Conservation (phyloP, 2,329 filamentous ascomycete genomes). For the Clarireedia monteithiana region DNA sequence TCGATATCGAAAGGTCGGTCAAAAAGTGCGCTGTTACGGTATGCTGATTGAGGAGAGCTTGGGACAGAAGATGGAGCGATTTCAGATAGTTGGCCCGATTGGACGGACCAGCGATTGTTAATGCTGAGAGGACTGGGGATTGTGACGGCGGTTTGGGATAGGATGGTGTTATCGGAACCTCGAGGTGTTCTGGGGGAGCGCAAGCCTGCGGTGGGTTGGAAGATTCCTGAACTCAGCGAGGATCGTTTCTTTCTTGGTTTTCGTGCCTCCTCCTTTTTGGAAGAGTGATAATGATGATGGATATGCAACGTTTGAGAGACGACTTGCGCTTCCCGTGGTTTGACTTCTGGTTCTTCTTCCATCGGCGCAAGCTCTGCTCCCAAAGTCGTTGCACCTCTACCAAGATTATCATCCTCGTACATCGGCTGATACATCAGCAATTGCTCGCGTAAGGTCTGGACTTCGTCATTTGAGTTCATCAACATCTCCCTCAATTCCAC, state of each 20-base stretch:
- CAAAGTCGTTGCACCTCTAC: conserved; percentile 43
- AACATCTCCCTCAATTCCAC: conserved; percentile 87
- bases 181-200: conserved; percentile 30
- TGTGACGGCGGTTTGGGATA: conserved; percentile 42
- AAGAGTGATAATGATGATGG: conserved; percentile 85
- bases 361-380: conserved; percentile 61
- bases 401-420: conserved; percentile 31
- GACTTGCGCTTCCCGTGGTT: conserved; percentile 20
- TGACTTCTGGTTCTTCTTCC: conserved; percentile 24
- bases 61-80: conserved; percentile 66
- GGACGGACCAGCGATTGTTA: conserved; percentile 54
- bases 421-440: conserved; percentile 71
- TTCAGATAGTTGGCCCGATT: conserved; percentile 54
- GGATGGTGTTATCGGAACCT: conserved; percentile 32
- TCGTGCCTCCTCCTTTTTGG: conserved; percentile 51
- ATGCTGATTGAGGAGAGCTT: conserved; percentile 71
- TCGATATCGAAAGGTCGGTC: conserved; percentile 58
- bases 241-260: conserved; percentile 67
- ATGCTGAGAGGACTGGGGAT: conserved; percentile 39
- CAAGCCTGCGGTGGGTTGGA: conserved; percentile 45
- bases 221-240: conserved; percentile 50
- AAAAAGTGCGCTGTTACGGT: conserved; percentile 67
- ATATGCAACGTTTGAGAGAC: conserved; percentile 76
- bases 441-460: conserved; percentile 78
- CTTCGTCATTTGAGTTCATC: conserved; percentile 86